Conservation (phyloP, 1,139 yeast genomes). For the Blastobotrys persicus region DNA sequence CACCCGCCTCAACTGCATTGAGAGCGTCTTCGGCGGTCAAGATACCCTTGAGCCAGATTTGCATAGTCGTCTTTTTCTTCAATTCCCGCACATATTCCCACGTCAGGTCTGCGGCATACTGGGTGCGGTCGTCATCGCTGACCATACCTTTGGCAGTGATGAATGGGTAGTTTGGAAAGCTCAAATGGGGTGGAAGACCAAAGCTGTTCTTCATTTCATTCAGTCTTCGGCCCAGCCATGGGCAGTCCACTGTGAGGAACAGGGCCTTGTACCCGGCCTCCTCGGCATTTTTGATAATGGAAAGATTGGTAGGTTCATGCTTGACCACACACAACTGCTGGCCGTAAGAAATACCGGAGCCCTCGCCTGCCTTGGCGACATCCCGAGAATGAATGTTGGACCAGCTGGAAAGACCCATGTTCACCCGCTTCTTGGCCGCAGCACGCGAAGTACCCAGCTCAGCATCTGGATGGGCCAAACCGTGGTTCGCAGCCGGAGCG, state of each 20-base stretch:
- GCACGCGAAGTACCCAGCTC: conserved; percentile 43
- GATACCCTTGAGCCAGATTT: conserved; percentile 48
- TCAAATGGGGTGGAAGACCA: conserved; percentile 37
- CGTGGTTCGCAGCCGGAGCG: conserved; percentile 63
- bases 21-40: conserved; percentile 54
- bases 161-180: conserved; percentile 30
- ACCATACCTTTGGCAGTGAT: conserved; percentile 10
- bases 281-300: conserved; percentile 48
- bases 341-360: conserved; percentile 30
- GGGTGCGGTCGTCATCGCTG: conserved; percentile 13
- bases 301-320: conserved; percentile 42
- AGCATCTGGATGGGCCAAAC: conserved; percentile 59
- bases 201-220: conserved; percentile 48
- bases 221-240: conserved; percentile 60
- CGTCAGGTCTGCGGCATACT: conserved; percentile 12
- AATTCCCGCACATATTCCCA: conserved; percentile 13
- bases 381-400: conserved; percentile 32
- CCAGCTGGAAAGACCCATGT: conserved; percentile 35
- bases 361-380: conserved; percentile 23
- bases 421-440: conserved; percentile 29
- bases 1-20: conserved; percentile 51
- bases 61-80: conserved; percentile 26
- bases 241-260: conserved; percentile 63
- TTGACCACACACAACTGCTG: conserved; percentile 46
- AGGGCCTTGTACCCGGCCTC: conserved; percentile 53